Evolutionary conservation across 2,329 filamentous ascomycete genomes (phyloP).

Genomic region (Trichoderma simmonsii): DNA sequence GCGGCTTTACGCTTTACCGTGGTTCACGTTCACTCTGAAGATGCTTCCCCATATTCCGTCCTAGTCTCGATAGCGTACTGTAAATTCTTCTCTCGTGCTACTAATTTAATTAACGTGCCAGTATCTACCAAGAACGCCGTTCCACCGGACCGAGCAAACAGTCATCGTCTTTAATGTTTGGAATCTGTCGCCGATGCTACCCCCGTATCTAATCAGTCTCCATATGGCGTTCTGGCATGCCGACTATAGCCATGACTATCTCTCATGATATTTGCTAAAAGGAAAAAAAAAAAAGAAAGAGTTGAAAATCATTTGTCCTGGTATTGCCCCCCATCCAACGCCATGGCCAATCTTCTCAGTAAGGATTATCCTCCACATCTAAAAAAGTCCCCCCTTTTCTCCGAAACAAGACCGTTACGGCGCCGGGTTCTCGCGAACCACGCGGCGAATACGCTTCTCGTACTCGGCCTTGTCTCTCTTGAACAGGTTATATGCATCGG

Average conservation of each 20-base stretch:
- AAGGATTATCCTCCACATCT: conserved; percentile 4
- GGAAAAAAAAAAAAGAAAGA: background rate
- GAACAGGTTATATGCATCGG: conserved; percentile 94
- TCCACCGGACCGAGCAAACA: background rate
- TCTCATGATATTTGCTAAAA: background rate
- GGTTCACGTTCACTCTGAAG: background rate
- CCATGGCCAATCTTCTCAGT: conserved; percentile 26
- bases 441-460: conserved; percentile 79
- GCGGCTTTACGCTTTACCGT: background rate
- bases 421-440: conserved; percentile 86
- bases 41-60: background rate
- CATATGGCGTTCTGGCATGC: background rate
- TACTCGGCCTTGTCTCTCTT: conserved; percentile 87
- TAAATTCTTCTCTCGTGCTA: background rate
- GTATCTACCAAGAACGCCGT: background rate
- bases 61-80: background rate
- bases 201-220: background rate
- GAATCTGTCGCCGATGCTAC: background rate
- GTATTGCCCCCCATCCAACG: conserved; percentile 31
- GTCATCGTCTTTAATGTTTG: background rate
- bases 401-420: conserved; percentile 43
- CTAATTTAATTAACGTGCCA: background rate
- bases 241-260: background rate
- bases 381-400: background rate
- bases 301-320: conserved; percentile 26